These are phyloP conservation scores for Periconia sp. DNA, from an alignment of 2,329 filamentous ascomycete genomes.

Conservation along the genomic window DNA sequence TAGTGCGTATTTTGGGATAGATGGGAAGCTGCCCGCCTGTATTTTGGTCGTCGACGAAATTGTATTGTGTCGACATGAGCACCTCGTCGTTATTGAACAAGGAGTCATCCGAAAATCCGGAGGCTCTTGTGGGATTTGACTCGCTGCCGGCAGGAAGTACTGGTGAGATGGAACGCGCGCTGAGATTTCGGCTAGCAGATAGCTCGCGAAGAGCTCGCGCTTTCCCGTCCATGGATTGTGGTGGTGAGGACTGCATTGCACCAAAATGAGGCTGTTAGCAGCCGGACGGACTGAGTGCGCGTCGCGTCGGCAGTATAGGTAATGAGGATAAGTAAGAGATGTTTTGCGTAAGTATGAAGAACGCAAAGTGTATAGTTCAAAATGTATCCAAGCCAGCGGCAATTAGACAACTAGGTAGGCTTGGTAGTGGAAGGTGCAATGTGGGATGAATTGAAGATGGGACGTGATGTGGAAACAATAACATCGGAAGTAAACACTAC, in stretches of 20 bases:
- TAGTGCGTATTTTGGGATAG: slow-evolving; percentile 39
- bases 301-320: slow-evolving; percentile 32
- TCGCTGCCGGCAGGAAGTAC: slow-evolving; percentile 35
- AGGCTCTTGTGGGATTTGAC: slow-evolving; percentile 39
- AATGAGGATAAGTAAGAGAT: slow-evolving; percentile 33
- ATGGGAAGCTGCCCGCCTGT: slow-evolving; percentile 21
- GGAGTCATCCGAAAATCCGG: slow-evolving; percentile 26
- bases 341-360: slow-evolving; percentile 20
- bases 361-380: slow-evolving; percentile 20
- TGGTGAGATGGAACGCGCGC: slow-evolving; percentile 32
- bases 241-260: slow-evolving; percentile 41
- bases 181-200: slow-evolving; percentile 38
- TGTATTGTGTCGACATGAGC: slow-evolving; percentile 42
- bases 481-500: slow-evolving; percentile 23
- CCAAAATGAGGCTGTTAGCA: slow-evolving; percentile 21
- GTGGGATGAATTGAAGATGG: slow-evolving; percentile 22
- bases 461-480: slow-evolving; percentile 16
- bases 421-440: slow-evolving; percentile 34
- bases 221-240: slow-evolving; percentile 40
- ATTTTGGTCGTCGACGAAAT: slow-evolving; percentile 36
- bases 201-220: slow-evolving; percentile 41
- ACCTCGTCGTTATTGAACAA: slow-evolving; percentile 41
- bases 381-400: slow-evolving; percentile 18
- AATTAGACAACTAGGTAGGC: slow-evolving; percentile 15
- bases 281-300: slow-evolving; percentile 18